Base-by-base conservation (phyloP, 2,329 filamentous ascomycete species). In the Colletotrichum camelliae region DNA sequence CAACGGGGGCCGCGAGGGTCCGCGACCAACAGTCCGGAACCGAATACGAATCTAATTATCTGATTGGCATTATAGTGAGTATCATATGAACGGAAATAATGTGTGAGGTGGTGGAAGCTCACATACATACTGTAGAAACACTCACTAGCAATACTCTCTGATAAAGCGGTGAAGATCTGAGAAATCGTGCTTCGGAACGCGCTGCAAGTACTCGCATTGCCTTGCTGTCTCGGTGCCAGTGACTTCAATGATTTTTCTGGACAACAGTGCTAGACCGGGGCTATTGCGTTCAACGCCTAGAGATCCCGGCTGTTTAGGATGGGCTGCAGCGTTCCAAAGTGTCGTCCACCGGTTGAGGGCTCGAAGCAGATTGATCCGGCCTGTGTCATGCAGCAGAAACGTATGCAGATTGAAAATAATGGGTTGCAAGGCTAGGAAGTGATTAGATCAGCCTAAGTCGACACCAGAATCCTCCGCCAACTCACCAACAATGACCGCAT, bases 391-490 rank as follows among this genome's bases (percentile, higher is more conserved):
- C 18, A 21, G 2, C 9, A 10, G 2, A 52, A 21, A 21, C 1
- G 43, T 2, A 21, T 52, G 43, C 2, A 52, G 13, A 21, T 52
- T 13, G 10, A 52, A 52, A 12, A 52, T 52, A 21, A 21, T 21
- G 1, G 43, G 43, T 21, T 52, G 43, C 1, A 52, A 52, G n/a
- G 2, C 43, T 52, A 52, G 10, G 0, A 21, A 2, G 21, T 1
- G 1, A 7, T 4, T 2, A 52, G 2, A 12, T 21, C n/a, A 52
- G 43, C 2, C 10, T 21, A 1, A 13, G 12, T 2, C 0, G 2
- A 21, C 43, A 21, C 43, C 39, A 4, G 3, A 21, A 1, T 0
- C n/a, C 1, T 7, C 10, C 7, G n/a, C 2, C 13, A 52, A 52
- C 43, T 52, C 43, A 52, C 43, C 43, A 52, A 52, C 12, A 52